Conservation (phyloP, 140 eudicot species). For the Flaveria floridana region DNA sequence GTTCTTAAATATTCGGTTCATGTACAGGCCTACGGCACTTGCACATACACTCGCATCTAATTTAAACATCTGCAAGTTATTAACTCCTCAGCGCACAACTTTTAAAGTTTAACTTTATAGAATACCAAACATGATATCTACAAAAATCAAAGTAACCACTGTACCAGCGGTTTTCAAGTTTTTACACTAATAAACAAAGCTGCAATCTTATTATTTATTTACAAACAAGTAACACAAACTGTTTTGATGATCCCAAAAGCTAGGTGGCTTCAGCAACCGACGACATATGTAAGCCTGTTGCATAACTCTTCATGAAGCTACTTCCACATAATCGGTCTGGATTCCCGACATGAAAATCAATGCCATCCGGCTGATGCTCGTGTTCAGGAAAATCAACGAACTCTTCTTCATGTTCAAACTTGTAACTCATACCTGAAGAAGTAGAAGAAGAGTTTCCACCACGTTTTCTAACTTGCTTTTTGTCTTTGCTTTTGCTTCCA, state of each 20-base stretch:
- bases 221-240: conserved; percentile 30
- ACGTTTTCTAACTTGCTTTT: conserved; percentile 66
- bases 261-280: conserved; percentile 79
- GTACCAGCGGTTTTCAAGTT: conserved; percentile 17
- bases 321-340: conserved; percentile 61
- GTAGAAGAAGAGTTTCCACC: conserved; percentile 37
- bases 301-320: conserved; percentile 57
- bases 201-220: conserved; percentile 43
- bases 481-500: conserved; percentile 70
- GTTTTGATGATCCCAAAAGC: conserved; percentile 1
- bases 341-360: conserved; percentile 48
- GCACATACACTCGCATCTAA: too few relatives aligned
- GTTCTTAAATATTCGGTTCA: too few relatives aligned
- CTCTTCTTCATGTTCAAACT: conserved; percentile 39
- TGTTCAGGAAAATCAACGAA: conserved; percentile 32
- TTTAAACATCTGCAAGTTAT: too few relatives aligned
- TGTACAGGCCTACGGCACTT: too few relatives aligned
- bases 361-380: conserved; percentile 28
- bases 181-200: conserved; percentile 35
- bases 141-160: conserved; percentile 30
- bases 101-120: too few relatives aligned
- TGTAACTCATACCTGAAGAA: conserved; percentile 35
- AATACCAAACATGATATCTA: conserved; percentile 29
- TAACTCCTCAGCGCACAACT: too few relatives aligned
- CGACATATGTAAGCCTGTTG: conserved; percentile 47